Conservation (phyloP, 306 rosid genomes). For the Canavalia ensiformis region DNA sequence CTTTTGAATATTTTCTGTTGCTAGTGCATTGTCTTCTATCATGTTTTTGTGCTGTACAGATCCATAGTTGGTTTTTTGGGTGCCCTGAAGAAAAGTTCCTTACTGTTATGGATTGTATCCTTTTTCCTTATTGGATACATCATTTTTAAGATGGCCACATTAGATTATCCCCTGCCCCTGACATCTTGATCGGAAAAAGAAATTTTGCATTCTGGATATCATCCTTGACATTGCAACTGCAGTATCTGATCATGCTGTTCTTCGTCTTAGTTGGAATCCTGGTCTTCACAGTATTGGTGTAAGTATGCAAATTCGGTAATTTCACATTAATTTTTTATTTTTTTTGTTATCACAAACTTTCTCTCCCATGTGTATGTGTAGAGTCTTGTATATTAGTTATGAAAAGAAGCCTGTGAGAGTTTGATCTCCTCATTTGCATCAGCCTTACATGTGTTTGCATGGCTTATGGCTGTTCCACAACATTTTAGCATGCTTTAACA, state of each 20-base stretch:
- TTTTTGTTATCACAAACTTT: constrained; percentile 2
- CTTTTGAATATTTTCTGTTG: not conserved
- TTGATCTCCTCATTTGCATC: constrained; percentile 28
- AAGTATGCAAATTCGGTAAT: constrained; percentile 53
- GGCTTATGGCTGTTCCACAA: not conserved
- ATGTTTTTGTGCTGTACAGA: constrained; percentile 59
- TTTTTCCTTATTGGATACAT: constrained; percentile 61
- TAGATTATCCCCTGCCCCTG: not conserved
- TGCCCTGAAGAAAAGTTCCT: constrained; percentile 75
- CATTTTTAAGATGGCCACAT: constrained; percentile 4
- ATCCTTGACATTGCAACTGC: constrained; percentile 68
- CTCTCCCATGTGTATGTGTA: not conserved
- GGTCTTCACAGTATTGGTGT: constrained; percentile 95
- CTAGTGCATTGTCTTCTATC: constrained; percentile 3
- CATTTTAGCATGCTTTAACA: not conserved
- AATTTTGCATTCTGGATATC: constrained; percentile 19
- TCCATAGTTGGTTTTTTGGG: constrained; percentile 92
- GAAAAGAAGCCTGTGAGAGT: not conserved
- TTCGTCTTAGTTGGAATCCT: constrained; percentile 79
- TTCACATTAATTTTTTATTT: not conserved
- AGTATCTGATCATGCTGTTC: constrained; percentile 88
- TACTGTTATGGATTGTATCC: constrained; percentile 96
- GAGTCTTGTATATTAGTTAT: not conserved
- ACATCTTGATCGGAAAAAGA: not conserved
- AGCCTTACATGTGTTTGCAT: not conserved